These are phyloP conservation scores for Cyclanthera cordifolia DNA, from an alignment of 306 rosid species.

Conservation along the genomic window DNA sequence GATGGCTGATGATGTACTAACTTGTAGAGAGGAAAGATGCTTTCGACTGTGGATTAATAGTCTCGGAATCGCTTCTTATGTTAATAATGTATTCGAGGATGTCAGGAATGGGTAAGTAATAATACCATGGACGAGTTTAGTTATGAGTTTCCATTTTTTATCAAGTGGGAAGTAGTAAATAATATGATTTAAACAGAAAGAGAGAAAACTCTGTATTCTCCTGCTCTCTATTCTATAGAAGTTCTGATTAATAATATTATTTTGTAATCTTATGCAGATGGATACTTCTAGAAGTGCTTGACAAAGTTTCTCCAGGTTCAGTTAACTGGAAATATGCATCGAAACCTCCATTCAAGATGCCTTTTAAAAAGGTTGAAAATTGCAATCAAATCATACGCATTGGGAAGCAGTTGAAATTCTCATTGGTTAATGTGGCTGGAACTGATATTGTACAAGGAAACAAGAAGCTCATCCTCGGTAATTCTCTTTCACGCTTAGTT, in stretches of 20 bases:
- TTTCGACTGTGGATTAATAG: slow-evolving; percentile 92
- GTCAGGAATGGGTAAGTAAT: slow-evolving; percentile 71
- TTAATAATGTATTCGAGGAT: slow-evolving; percentile 84
- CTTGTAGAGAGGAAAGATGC: slow-evolving; percentile 94
- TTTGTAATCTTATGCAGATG: slow-evolving; percentile 35
- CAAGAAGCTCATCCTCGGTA: slow-evolving; percentile 91
- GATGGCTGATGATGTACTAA: slow-evolving; percentile 84
- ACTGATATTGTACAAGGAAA: slow-evolving; percentile 96
- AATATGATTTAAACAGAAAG: neutral
- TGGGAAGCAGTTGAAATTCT: slow-evolving; percentile 59
- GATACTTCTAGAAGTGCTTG: slow-evolving; percentile 82
- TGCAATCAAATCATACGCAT: slow-evolving; percentile 82
- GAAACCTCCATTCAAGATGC: slow-evolving; percentile 93
- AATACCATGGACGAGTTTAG: slow-evolving; percentile 3
- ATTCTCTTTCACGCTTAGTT: too few species aligned
- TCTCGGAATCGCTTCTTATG: slow-evolving; percentile 58
- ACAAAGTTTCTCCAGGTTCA: slow-evolving; percentile 71
- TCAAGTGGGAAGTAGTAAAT: neutral
- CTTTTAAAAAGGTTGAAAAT: slow-evolving; percentile 89
- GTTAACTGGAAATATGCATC: slow-evolving; percentile 93
- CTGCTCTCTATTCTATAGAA: slow-evolving; percentile 15
- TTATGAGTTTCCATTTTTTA: neutral
- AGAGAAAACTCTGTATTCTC: neutral
- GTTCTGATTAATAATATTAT: slow-evolving; percentile 12
- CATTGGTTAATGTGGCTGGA: slow-evolving; percentile 84